Base-by-base conservation (phyloP, 208 protist genomes). In the Phytomonas sp. region DNA sequence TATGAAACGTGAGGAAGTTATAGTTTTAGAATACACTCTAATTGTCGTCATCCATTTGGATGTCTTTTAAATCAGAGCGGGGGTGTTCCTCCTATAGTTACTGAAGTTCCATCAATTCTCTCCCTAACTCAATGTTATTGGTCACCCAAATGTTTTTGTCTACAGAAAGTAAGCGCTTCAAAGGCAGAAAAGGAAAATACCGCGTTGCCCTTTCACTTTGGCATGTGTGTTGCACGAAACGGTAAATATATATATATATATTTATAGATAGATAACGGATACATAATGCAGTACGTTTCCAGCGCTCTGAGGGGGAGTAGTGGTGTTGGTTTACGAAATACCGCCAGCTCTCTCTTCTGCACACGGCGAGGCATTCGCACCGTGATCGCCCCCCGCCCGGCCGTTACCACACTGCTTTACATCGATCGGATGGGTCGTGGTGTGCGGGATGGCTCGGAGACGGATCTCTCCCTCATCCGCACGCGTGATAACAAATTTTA, bases 401-500 rank as follows among this genome's bases (percentile, higher is more conserved):
- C 80, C 5, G 88, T 94, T 2, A 96, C 87, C 26, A 91, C 85
- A 30, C 75, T 96, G n/a, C 79, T 87, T 31, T 94, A 89, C 67
- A 72, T 96, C 59, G 79, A 94, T 63, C 72, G 82, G 70, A 79
- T 68, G 62, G 91, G 88, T 9, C 71, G 79, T 2, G 76, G 81
- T 4, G 73, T 94, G 34, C 82, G 87, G 28, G 84, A 74, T 56
- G 79, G 83, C 6, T 75, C 70, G 4, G 88, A 93, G 68, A 94
- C 88, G 31, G 87, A 92, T 69, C 61, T 88, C 28, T 91, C 83
- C 29, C 72, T 96, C 30, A 81, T 96, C 29, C 80, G 88, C 34
- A 94, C 88, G 23, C 91, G 91, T 17, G 88, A 96, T 70, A 96
- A 96, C 74, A 92, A 94, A 67, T 96, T 94, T 69, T 96, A 93